These are phyloP conservation scores for Fraxinus anomala DNA, from an alignment of 257 asterid genomes.

Conservation along the genomic window DNA sequence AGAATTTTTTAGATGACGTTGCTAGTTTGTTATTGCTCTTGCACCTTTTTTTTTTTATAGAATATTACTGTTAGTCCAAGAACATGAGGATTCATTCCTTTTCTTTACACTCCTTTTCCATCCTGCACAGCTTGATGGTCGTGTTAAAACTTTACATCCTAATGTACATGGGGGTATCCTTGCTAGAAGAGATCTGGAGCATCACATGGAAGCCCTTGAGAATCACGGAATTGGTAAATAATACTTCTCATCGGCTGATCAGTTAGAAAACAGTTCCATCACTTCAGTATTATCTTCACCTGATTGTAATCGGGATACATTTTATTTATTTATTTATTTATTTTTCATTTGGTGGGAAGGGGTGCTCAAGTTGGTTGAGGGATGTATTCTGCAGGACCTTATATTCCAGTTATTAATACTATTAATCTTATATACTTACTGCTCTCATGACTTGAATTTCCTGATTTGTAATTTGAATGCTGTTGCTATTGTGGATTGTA, in stretches of 20 bases:
- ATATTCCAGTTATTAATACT: neutral
- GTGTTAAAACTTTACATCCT: constrained; percentile 97
- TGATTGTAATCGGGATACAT: neutral
- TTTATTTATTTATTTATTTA: too few relatives aligned
- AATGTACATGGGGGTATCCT: constrained; percentile 92
- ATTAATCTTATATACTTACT: neutral
- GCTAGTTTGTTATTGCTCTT: neutral
- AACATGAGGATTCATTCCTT: constrained; percentile 6
- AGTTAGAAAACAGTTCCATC: neutral
- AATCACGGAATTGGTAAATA: constrained; percentile 76
- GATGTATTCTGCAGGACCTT: neutral
- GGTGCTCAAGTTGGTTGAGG: too few relatives aligned
- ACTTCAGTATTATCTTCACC: neutral
- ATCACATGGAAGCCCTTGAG: constrained; percentile 90
- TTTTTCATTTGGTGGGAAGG: too few relatives aligned
- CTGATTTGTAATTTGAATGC: neutral
- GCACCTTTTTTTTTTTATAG: constrained; percentile 5
- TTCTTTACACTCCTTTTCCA: constrained; percentile 8
- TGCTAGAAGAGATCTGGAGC: constrained; percentile 89
- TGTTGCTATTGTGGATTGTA: neutral
- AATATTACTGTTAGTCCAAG: neutral
- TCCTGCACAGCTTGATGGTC: constrained; percentile 83
- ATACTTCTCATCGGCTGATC: constrained; percentile 3
- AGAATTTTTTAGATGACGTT: neutral
- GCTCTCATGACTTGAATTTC: neutral